Conservation (phyloP, 2,329 filamentous ascomycete genomes). For the Alternaria panax region DNA sequence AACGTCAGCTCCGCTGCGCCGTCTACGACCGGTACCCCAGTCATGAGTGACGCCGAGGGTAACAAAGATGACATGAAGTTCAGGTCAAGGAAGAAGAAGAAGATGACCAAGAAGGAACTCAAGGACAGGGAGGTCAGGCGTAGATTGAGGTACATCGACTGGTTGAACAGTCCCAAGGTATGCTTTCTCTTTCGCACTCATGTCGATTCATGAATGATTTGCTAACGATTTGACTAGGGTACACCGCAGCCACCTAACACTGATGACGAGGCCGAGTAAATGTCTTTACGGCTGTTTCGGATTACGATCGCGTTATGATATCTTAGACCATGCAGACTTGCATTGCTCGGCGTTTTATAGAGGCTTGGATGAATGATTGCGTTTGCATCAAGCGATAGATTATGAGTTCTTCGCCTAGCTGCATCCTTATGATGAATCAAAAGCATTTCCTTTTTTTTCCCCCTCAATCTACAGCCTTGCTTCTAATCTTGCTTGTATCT, state of each 20-base stretch:
- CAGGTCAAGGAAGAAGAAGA: slow-evolving; percentile 93
- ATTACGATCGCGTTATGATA: slow-evolving; percentile 16
- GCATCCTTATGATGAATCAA: slow-evolving; percentile 18
- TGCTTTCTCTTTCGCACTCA: slow-evolving; percentile 2
- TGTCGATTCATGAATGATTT: neutral
- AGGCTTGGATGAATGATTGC: slow-evolving; percentile 16
- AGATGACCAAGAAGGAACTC: slow-evolving; percentile 94
- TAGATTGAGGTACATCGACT: slow-evolving; percentile 80
- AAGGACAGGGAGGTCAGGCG: slow-evolving; percentile 92
- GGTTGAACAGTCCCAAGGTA: slow-evolving; percentile 74
- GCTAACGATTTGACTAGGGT: slow-evolving; percentile 42
- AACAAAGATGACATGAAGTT: slow-evolving; percentile 82
- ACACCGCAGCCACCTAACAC: slow-evolving; percentile 52
- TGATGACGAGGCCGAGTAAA: slow-evolving; percentile 51
- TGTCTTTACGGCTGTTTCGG: slow-evolving; percentile 15
- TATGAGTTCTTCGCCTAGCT: slow-evolving; percentile 13
- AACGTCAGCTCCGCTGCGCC: slow-evolving; percentile 47
- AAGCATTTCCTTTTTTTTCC: slow-evolving; percentile 13
- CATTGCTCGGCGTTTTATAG: slow-evolving; percentile 33
- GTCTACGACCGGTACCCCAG: slow-evolving; percentile 65
- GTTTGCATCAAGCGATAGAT: slow-evolving; percentile 19
- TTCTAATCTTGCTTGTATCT: neutral
- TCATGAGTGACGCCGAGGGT: slow-evolving; percentile 86
- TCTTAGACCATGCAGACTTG: slow-evolving; percentile 25
- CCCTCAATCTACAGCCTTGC: neutral